Conservation (phyloP, 2,329 filamentous ascomycete genomes). For the Monosporascus ibericus region DNA sequence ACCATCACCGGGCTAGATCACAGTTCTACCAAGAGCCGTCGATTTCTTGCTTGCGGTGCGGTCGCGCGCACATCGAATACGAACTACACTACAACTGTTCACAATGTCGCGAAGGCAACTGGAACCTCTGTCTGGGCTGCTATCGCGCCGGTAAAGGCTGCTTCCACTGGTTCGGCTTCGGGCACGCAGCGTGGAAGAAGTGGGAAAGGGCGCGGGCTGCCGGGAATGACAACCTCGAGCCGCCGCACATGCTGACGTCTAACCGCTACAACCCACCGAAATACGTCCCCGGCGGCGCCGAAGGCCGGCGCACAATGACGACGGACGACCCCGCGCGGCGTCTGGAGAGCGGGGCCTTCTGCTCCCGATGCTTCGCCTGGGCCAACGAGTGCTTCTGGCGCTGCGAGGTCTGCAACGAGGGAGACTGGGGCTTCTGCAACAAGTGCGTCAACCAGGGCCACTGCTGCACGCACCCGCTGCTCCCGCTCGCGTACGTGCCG, state of each 20-base stretch:
- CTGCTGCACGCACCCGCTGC: conserved; percentile 74
- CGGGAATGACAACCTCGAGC: conserved; percentile 34
- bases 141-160: conserved; percentile 75
- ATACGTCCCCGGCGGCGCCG: conserved; percentile 42
- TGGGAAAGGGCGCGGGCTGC: conserved; percentile 51
- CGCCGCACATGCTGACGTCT: conserved; percentile 52
- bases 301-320: conserved; percentile 53
- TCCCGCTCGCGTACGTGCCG: conserved; percentile 64
- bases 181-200: conserved; percentile 60
- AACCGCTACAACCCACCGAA: conserved; percentile 50
- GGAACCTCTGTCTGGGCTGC: conserved; percentile 75
- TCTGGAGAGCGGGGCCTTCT: conserved; percentile 78
- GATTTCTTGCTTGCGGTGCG: conserved; percentile 67
- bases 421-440: conserved; percentile 93
- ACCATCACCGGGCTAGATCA: conserved; percentile 36
- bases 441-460: conserved; percentile 76
- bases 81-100: conserved; percentile 79
- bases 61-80: conserved; percentile 70
- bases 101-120: conserved; percentile 63
- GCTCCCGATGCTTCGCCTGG: conserved; percentile 65
- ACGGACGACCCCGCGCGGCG: conserved; percentile 61
- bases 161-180: conserved; percentile 83
- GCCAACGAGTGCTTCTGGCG: conserved; percentile 86
- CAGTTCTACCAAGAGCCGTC: conserved; percentile 63
- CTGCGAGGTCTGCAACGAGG: conserved; percentile 80